These are phyloP conservation scores for Amphibolis antarctica DNA, from an alignment of 106 monocot genomes.

Conservation along the genomic window DNA sequence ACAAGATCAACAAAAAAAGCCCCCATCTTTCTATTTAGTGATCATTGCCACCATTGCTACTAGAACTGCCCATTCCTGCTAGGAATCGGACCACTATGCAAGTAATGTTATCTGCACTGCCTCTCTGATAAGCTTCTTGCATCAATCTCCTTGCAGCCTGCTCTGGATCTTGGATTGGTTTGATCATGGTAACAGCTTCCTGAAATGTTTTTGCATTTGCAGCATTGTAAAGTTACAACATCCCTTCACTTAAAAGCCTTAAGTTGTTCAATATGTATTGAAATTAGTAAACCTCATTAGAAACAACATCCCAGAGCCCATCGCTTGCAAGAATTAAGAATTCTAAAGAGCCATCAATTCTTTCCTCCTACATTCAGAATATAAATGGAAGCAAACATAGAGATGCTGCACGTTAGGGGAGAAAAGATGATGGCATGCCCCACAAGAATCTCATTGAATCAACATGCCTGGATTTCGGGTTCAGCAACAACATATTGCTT, in stretches of 20 bases:
- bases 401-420: background rate
- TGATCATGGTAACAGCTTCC: slow-evolving; percentile 67
- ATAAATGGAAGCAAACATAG: background rate
- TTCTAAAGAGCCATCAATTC: slow-evolving; percentile 75
- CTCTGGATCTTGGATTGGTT: slow-evolving; percentile 45
- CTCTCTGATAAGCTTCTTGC: slow-evolving; percentile 54
- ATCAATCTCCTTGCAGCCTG: slow-evolving; percentile 53
- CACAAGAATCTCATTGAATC: background rate
- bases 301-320: slow-evolving; percentile 92
- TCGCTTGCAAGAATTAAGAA: slow-evolving; percentile 97
- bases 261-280: background rate
- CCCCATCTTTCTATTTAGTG: background rate
- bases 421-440: background rate
- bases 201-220: slow-evolving; percentile 11
- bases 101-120: slow-evolving; percentile 65
- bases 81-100: slow-evolving; percentile 56
- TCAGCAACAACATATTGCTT: slow-evolving; percentile 86
- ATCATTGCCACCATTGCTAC: background rate
- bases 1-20: background rate
- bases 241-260: background rate
- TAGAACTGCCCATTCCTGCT: background rate
- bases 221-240: background rate
- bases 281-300: slow-evolving; percentile 51
- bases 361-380: slow-evolving; percentile 44
- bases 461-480: slow-evolving; percentile 63